phyloP scores from a whole-genome alignment of 345 rosid species.

The Noccaea bulbosa region DNA sequence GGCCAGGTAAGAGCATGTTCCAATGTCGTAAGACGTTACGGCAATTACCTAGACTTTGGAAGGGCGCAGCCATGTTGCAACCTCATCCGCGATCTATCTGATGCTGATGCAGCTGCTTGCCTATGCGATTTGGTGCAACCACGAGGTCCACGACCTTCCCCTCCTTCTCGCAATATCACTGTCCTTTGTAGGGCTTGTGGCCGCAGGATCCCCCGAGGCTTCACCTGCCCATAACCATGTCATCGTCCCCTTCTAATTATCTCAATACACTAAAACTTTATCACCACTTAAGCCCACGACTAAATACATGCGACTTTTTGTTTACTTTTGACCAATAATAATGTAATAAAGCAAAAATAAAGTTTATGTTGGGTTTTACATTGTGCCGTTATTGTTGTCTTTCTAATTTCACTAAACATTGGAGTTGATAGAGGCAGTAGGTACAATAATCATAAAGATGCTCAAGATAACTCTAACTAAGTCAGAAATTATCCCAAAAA shows the following conservation, averaged over 20 bases:
- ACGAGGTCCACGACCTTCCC: background rate
- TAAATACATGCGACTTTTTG: background rate
- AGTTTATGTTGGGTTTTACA: background rate
- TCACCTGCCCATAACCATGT: slow-evolving; percentile 1
- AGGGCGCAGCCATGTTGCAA: slow-evolving; percentile 22
- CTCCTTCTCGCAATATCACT: background rate
- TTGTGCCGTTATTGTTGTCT: background rate
- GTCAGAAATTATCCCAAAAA: background rate
- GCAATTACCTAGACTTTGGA: slow-evolving; percentile 3
- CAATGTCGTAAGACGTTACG: background rate
- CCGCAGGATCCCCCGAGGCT: slow-evolving; percentile 19
- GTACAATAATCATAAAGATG: background rate
- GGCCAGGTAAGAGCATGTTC: slow-evolving; percentile 13
- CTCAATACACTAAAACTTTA: background rate
- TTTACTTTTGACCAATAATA: slow-evolving; percentile 7
- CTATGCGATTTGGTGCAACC: slow-evolving; percentile 21
- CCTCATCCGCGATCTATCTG: slow-evolving; percentile 24
- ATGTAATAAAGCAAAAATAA: slow-evolving; percentile 15
- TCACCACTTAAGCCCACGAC: background rate
- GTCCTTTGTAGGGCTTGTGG: slow-evolving; percentile 20
- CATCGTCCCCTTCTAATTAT: background rate
- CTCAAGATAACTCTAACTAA: background rate
- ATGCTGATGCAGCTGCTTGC: slow-evolving; percentile 19
- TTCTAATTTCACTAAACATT: background rate
- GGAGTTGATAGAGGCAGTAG: background rate